Percentiles rank a stretch among this genome's conserved stretches.
phyloP scores from a whole-genome alignment of 2,329 filamentous ascomycete species.

The Pseudogymnoascus sp. region DNA sequence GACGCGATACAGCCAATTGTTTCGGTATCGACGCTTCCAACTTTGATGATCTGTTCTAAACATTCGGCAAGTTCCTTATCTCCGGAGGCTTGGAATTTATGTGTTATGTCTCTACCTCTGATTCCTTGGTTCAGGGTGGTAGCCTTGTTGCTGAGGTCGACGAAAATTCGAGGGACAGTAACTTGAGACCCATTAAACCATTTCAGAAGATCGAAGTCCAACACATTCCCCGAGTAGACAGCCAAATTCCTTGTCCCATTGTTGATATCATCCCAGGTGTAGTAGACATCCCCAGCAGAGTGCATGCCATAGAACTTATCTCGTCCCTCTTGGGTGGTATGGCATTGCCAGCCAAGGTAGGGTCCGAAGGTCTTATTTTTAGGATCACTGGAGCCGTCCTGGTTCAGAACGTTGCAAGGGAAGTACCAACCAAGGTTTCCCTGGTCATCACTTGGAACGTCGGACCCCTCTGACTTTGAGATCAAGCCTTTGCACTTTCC shows the following conservation, averaged over 20 bases:
- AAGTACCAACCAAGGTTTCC: slow-evolving; percentile 93
- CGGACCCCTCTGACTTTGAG: slow-evolving; percentile 61
- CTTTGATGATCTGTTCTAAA: slow-evolving; percentile 88
- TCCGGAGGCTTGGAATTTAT: slow-evolving; percentile 68
- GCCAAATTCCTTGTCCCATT: slow-evolving; percentile 86
- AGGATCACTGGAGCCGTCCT: slow-evolving; percentile 76
- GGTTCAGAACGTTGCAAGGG: slow-evolving; percentile 84
- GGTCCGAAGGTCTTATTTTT: slow-evolving; percentile 63
- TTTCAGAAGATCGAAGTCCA: slow-evolving; percentile 79
- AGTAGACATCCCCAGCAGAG: slow-evolving; percentile 82
- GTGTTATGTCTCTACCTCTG: slow-evolving; percentile 81
- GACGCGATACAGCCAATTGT: slow-evolving; percentile 96
- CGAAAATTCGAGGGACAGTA: slow-evolving; percentile 67
- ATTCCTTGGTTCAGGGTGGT: slow-evolving; percentile 56
- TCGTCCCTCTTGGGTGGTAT: slow-evolving; percentile 66
- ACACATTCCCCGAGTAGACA: slow-evolving; percentile 88
- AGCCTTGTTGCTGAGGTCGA: slow-evolving; percentile 65
- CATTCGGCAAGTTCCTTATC: slow-evolving; percentile 84
- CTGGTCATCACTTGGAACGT: slow-evolving; percentile 68
- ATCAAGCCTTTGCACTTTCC: slow-evolving; percentile 92
- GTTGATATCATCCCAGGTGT: slow-evolving; percentile 88
- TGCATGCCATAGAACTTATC: slow-evolving; percentile 68
- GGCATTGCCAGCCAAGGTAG: slow-evolving; percentile 83
- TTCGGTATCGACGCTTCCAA: slow-evolving; percentile 91
- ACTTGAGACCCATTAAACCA: slow-evolving; percentile 89